Conservation (phyloP, 257 asterid genomes). For the Solanum lycopersicoides region DNA sequence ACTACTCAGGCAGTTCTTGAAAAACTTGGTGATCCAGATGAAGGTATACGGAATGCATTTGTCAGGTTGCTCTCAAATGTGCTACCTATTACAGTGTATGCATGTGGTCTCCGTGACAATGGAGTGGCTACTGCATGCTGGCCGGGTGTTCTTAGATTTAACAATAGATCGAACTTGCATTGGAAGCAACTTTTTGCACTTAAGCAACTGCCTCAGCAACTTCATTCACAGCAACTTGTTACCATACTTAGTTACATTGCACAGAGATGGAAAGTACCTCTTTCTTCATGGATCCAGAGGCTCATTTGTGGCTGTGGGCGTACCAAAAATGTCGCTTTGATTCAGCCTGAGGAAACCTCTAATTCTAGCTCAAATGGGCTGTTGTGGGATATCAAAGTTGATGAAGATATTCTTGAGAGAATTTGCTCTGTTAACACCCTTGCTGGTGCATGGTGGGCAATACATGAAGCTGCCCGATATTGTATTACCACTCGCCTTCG, state of each 20-base stretch:
- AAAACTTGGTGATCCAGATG: slow-evolving; percentile 87
- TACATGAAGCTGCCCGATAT: slow-evolving; percentile 94
- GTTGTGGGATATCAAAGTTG: slow-evolving; percentile 64
- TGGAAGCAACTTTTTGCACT: slow-evolving; percentile 96
- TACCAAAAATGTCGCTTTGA: slow-evolving; percentile 35
- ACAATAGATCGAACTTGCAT: slow-evolving; percentile 31
- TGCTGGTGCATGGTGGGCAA: slow-evolving; percentile 99
- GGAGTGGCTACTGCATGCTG: slow-evolving; percentile 30
- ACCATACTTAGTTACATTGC: slow-evolving; percentile 86
- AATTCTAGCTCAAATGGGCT: slow-evolving; percentile 40
- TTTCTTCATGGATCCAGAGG: slow-evolving; percentile 91
- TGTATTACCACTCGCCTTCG: slow-evolving; percentile 93
- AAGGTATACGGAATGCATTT: slow-evolving; percentile 50
- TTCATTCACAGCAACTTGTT: slow-evolving; percentile 93
- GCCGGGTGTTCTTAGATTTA: slow-evolving; percentile 36
- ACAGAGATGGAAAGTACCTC: slow-evolving; percentile 92
- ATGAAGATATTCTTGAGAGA: slow-evolving; percentile 64
- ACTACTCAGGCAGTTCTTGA: slow-evolving; percentile 70
- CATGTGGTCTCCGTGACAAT: slow-evolving; percentile 55
- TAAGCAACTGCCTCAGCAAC: slow-evolving; percentile 71
- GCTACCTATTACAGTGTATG: slow-evolving; percentile 57
- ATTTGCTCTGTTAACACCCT: slow-evolving; percentile 65
- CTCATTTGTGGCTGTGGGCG: slow-evolving; percentile 57
- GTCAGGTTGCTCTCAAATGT: slow-evolving; percentile 62
- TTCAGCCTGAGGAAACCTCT: slow-evolving; percentile 59